A percentile compares a stretch with the other conserved stretches of the same genome.
phyloP scores from a whole-genome alignment of 352 stramenopile species.

The Phytophthora hibernalis region DNA sequence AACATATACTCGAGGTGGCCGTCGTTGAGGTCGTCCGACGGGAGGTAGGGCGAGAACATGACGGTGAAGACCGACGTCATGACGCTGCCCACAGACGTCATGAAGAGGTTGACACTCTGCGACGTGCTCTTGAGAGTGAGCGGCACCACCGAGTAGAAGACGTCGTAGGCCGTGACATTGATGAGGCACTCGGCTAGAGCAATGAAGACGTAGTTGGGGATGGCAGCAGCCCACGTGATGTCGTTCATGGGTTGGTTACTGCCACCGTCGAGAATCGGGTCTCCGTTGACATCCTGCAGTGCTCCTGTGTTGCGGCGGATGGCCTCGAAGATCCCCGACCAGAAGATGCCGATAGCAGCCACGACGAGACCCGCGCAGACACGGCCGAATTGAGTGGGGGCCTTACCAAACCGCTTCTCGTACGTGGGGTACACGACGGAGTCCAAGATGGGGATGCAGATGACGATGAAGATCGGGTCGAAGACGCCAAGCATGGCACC shows the following conservation, averaged over 20 bases:
- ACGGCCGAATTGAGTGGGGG: constrained; percentile 47
- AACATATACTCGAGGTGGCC: constrained; percentile 70
- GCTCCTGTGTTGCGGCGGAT: constrained; percentile 57
- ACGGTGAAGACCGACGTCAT: constrained; percentile 61
- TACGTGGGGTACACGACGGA: constrained; percentile 49
- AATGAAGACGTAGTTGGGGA: constrained; percentile 70
- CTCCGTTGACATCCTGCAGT: constrained; percentile 37
- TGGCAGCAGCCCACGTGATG: constrained; percentile 55
- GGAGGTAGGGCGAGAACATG: constrained; percentile 56
- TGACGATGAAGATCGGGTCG: constrained; percentile 52
- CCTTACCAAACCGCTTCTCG: constrained; percentile 34
- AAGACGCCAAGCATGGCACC: constrained; percentile 63
- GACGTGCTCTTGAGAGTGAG: constrained; percentile 58
- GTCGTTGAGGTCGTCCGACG: constrained; percentile 58
- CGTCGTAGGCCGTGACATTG: constrained; percentile 67
- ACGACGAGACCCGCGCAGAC: constrained; percentile 34
- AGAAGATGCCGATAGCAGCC: constrained; percentile 47
- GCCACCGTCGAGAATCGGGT: constrained; percentile 49
- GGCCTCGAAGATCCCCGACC: constrained; percentile 56
- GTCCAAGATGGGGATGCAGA: constrained; percentile 49
- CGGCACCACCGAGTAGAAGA: constrained; percentile 67
- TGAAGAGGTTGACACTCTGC: constrained; percentile 53
- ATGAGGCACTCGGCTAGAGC: constrained; percentile 64
- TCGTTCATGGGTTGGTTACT: constrained; percentile 64
- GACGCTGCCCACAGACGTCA: constrained; percentile 53